Evolutionary conservation across 208 protist genomes (phyloP).

Genomic region (Leishmania martiniquensis): DNA sequence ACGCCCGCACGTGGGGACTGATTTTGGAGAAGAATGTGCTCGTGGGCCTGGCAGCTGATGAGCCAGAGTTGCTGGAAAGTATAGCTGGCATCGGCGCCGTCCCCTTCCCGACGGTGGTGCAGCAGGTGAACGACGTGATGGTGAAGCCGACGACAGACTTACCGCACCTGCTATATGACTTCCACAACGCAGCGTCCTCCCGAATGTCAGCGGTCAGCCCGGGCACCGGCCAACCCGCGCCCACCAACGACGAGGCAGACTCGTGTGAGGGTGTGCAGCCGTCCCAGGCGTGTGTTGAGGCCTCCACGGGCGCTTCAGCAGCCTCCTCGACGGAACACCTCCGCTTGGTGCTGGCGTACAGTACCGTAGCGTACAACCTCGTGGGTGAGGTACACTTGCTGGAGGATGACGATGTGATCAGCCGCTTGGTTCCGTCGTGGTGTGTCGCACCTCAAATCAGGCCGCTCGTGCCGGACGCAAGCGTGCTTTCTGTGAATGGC

Average conservation of each 20-base stretch:
- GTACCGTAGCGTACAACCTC: conserved; percentile 27
- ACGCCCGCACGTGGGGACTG: conserved; percentile 17
- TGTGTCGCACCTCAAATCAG: conserved; percentile 30
- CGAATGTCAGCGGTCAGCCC: background rate
- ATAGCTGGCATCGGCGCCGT: conserved; percentile 11
- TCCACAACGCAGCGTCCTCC: background rate
- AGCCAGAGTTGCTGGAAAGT: background rate
- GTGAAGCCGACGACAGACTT: conserved; percentile 20
- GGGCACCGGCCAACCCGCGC: background rate
- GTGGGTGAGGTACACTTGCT: conserved; percentile 37
- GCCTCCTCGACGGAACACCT: conserved; percentile 15
- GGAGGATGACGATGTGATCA: conserved; percentile 23
- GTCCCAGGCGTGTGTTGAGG: background rate
- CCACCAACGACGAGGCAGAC: background rate
- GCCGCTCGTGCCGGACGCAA: conserved; percentile 18
- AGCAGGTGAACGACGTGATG: conserved; percentile 28
- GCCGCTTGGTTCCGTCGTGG: conserved; percentile 28
- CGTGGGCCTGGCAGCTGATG: conserved; percentile 6
- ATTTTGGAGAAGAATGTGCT: conserved; percentile 18
- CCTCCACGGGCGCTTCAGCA: background rate
- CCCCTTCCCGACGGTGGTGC: conserved; percentile 33
- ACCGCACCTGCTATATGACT: conserved; percentile 1
- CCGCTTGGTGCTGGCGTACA: conserved; percentile 33
- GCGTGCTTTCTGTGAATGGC: conserved; percentile 43
- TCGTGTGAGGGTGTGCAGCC: background rate